These are phyloP conservation scores for Rhododendron kiyosumense DNA, from an alignment of 148 eudicot genomes.

Conservation along the genomic window DNA sequence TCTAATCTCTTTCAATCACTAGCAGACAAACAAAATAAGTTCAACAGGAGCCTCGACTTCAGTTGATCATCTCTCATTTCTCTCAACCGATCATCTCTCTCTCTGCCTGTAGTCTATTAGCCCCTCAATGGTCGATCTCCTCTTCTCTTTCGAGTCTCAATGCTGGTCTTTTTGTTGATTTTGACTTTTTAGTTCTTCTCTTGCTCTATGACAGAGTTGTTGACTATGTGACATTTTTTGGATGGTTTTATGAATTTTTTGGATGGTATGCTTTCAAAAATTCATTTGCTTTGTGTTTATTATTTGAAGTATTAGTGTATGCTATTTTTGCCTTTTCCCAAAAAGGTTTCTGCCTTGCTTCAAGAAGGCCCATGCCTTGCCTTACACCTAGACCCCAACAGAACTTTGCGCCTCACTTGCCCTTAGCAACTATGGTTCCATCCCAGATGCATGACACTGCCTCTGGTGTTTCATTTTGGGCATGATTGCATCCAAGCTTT, in stretches of 20 bases:
- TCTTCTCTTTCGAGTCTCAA: not conserved
- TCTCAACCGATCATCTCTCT: too few relatives aligned
- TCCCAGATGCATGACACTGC: not conserved
- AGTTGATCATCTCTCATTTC: too few relatives aligned
- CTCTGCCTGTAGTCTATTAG: not conserved
- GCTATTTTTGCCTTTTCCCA: not conserved
- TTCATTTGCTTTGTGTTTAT: not conserved
- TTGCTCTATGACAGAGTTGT: not conserved
- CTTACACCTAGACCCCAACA: not conserved
- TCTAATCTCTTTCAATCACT: too few relatives aligned
- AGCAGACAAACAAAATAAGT: too few relatives aligned
- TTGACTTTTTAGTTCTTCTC: not conserved
- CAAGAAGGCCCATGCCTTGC: not conserved
- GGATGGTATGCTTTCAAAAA: not conserved
- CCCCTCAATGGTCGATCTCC: not conserved
- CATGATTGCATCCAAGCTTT: not conserved
- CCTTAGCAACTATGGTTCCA: not conserved
- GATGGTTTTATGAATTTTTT: too few relatives aligned
- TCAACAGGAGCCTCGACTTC: too few relatives aligned
- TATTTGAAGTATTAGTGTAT: not conserved
- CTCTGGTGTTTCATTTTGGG: not conserved
- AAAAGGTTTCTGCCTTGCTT: not conserved
- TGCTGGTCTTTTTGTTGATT: not conserved
- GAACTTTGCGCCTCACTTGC: not conserved
- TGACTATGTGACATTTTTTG: not conserved